These are phyloP conservation scores for Phytophthora pluvialis DNA, from an alignment of 352 stramenopile genomes.

Conservation along the genomic window DNA sequence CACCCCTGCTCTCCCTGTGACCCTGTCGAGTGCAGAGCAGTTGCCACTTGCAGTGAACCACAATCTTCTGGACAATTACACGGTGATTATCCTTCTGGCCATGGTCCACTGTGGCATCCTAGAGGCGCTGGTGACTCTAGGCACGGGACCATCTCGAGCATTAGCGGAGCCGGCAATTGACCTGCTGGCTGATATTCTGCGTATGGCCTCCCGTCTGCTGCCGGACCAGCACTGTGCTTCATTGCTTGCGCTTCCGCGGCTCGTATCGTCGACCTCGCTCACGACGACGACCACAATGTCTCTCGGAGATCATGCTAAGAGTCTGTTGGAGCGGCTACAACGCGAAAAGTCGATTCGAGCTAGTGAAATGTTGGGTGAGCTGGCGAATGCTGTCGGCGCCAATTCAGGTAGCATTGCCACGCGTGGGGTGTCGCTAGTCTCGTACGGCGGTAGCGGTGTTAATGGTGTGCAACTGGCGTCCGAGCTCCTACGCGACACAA, in stretches of 20 bases:
- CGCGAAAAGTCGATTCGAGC: conserved; percentile 88
- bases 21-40: conserved; percentile 68
- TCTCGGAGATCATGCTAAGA: conserved; percentile 74
- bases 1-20: conserved; percentile 68
- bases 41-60: conserved; percentile 68
- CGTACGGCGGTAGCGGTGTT: conserved; percentile 79
- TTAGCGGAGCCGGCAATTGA: conserved; percentile 88
- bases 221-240: conserved; percentile 86
- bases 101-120: conserved; percentile 89
- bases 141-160: conserved; percentile 70
- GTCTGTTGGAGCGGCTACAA: conserved; percentile 73
- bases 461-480: conserved; percentile 90
- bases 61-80: conserved; percentile 91
- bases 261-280: conserved; percentile 83
- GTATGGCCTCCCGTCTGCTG: conserved; percentile 83
- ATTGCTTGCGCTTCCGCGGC: conserved; percentile 74
- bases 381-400: conserved; percentile 78
- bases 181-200: conserved; percentile 81
- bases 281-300: conserved; percentile 76
- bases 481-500: conserved; percentile 87
- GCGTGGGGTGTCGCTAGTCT: conserved; percentile 77
- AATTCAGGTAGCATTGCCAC: conserved; percentile 77
- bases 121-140: conserved; percentile 84
- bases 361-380: conserved; percentile 84
- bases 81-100: conserved; percentile 81